A percentile compares a stretch with the other conserved stretches of the same genome.
Evolutionary conservation across 768 basidiomycete species (phyloP).

Genomic region (Daedaleopsis nitida): DNA sequence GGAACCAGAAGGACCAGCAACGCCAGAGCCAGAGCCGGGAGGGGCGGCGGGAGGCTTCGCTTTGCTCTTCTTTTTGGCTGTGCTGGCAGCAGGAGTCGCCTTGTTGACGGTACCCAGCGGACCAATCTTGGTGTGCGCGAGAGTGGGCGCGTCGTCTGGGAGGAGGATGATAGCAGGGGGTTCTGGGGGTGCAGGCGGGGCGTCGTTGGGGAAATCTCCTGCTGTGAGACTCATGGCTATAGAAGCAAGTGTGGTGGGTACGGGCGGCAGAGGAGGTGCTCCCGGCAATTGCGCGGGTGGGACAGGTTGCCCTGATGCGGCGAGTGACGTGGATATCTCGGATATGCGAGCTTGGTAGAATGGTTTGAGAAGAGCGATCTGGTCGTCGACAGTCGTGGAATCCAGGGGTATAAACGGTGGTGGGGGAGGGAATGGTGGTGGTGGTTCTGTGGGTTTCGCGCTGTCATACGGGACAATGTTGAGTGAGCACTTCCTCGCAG

Average conservation of each 20-base stretch:
- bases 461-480: constrained; percentile 33
- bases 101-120: constrained; percentile 77
- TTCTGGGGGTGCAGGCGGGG: constrained; percentile 20
- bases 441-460: constrained; percentile 70
- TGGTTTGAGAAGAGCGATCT: constrained; percentile 81
- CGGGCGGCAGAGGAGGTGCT: constrained; percentile 9
- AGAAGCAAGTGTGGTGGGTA: constrained; percentile 1
- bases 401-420: constrained; percentile 78
- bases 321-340: constrained; percentile 36
- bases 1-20: constrained; percentile 3
- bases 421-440: constrained; percentile 83
- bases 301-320: constrained; percentile 4
- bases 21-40: not conserved
- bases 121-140: constrained; percentile 70
- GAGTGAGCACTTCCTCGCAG: not conserved
- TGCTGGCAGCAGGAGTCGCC: constrained; percentile 42
- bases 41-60: constrained; percentile 27
- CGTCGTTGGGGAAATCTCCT: constrained; percentile 18
- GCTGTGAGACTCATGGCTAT: constrained; percentile 7
- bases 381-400: constrained; percentile 63
- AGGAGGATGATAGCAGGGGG: constrained; percentile 41
- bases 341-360: constrained; percentile 69
- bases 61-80: constrained; percentile 60
- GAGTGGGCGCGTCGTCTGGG: constrained; percentile 63
- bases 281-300: not conserved